Percentiles rank a stretch among this genome's conserved stretches.
phyloP scores from a whole-genome alignment of 129 eudicot species.

The sunflower (Helianthus annuus) region HanXRQr2.0-SUNRISE NC_035447.2:54644085-54644584 shows the following conservation, averaged over 20 bases:
- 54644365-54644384: too few species aligned
- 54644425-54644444: background rate
- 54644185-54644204: background rate
- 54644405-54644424: conserved; percentile 42
- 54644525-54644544: conserved; percentile 46
- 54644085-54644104: too few species aligned
- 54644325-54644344: background rate
- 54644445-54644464: background rate
- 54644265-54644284: too few species aligned
- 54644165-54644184: background rate
- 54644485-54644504: background rate
- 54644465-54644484: too few species aligned
- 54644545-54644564: conserved; percentile 80
- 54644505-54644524: background rate
- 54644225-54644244: too few species aligned
- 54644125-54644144: too few species aligned
- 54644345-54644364: background rate
- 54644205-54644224: too few species aligned
- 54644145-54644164: too few species aligned
- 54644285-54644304: too few species aligned
- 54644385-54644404: background rate
- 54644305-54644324: too few species aligned
- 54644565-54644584: conserved; percentile 79
- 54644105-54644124: too few species aligned
- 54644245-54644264: too few species aligned